These are phyloP conservation scores for Terana coerulea DNA, from an alignment of 768 basidiomycete genomes.

Conservation along the genomic window DNA sequence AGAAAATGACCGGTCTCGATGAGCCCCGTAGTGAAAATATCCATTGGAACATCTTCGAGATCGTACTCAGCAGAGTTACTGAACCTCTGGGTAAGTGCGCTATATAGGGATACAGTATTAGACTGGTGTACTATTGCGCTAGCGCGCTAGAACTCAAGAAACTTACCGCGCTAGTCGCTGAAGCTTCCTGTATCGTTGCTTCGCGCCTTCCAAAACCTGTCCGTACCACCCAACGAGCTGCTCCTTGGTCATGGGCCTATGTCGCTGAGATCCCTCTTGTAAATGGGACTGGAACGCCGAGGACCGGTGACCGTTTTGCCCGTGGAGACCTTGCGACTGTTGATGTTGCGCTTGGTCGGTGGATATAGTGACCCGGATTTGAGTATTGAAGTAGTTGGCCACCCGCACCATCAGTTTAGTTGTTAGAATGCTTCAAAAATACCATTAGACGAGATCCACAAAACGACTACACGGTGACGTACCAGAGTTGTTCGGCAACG, in stretches of 20 bases:
- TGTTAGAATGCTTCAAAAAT: slow-evolving; percentile 66
- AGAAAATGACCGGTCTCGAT: slow-evolving; percentile 88
- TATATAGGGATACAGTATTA: slow-evolving; percentile 22
- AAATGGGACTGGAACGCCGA: slow-evolving; percentile 33
- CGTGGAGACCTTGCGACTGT: background rate
- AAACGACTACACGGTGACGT: slow-evolving; percentile 23
- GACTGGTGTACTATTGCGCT: too few relatives aligned
- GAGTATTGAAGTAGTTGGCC: slow-evolving; percentile 91
- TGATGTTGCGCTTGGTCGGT: slow-evolving; percentile 5
- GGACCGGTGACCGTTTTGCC: slow-evolving; percentile 13
- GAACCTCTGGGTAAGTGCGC: slow-evolving; percentile 78
- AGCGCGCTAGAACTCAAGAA: background rate
- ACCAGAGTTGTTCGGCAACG: slow-evolving; percentile 97
- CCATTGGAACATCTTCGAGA: slow-evolving; percentile 69
- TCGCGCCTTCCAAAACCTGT: slow-evolving; percentile 90
- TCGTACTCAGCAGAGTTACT: slow-evolving; percentile 91
- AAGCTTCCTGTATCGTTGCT: slow-evolving; percentile 87
- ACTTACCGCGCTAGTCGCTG: slow-evolving; percentile 86
- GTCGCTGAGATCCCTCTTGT: slow-evolving; percentile 22
- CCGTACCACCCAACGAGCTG: slow-evolving; percentile 87
- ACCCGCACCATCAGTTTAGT: slow-evolving; percentile 92
- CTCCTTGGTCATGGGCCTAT: slow-evolving; percentile 68
- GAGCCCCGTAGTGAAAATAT: slow-evolving; percentile 72
- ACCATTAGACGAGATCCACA: background rate
- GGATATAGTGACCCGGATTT: slow-evolving; percentile 70